Evolutionary conservation across 2,329 filamentous ascomycete genomes (phyloP), one percentile per base, ranked within the genome.

Genomic region (Stemphylium lycopersici): DNA sequence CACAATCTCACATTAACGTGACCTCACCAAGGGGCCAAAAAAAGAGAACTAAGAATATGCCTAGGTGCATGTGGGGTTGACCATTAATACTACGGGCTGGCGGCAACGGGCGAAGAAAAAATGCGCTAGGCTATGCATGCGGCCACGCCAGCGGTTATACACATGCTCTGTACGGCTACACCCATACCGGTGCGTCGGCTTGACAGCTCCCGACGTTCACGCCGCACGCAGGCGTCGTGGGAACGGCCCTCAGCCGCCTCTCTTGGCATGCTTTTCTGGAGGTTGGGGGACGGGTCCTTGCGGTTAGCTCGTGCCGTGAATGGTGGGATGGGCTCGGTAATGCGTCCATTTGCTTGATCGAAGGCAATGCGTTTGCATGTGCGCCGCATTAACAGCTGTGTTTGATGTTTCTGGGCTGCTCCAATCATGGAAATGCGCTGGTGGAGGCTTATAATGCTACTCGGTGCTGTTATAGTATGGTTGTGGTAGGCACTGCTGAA

Each of bases 91-190:
- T 41, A 56, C 61, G 58, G 20, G 20, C 20, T 20, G 20, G 66
- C 65, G 68, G 60, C 56, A 65, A 67, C 46, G 50, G 15, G 26
- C 7, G 10, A 20, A 4, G 20, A 20, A 20, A 26, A 36, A 31
- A 38, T 55, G 54, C 54, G 55, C 62, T 68, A 63, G 53, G 49
- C 39, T 53, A 49, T 43, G 44, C 55, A 63, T 52, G 54, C 46
- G 55, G 56, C 61, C 62, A 61, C 55, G 58, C 48, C 66, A 66
- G 68, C 68, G 68, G 64, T 59, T 69, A 70, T 55, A 61, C 56
- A 40, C 48, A 52, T 48, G 39, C 55, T 56, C 61, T 67, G 65
- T 64, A 67, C 58, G 67, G 65, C 60, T 63, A 48, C 53, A 50
- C 40, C 56, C 60, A 59, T 45, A 52, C 55, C 52, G 59, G 62